Evolutionary conservation across 805 yeast species (phyloP), one percentile per base, ranked within the genome.

Genomic region (Scheffersomyces coipomensis): DNA sequence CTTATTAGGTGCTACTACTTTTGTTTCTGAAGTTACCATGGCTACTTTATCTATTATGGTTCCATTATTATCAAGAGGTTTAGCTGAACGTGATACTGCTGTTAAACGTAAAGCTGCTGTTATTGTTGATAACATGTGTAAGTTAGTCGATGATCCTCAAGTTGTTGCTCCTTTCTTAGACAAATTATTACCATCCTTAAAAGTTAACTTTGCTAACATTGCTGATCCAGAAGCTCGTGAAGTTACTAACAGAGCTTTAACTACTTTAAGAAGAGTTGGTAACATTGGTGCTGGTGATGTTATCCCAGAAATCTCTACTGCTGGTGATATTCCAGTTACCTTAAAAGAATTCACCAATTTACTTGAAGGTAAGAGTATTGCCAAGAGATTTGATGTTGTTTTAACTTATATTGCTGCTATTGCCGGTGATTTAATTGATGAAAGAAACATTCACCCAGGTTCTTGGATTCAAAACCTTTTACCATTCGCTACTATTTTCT

Each of bases 221-320:
- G 99, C 99, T 73, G 99, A 93, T 76, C 99, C 99, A 70, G 99
- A 93, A 79, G 99, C 99, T 58, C 91, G 99, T 79, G 91, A 87
- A 56, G 98, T 93, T 68, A 93, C 99, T 60, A 78, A 79, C 64
- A 90, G 98, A 79, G 99, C 95, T 68, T 79, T 91, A 73, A 85
- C 75, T 85, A 93, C 99, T 59, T 85, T 93, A 71, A 89, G 85
- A 81, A 89, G 99, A 83, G 99, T 93, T 60, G 99, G 97, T 86
- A 89, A 86, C 72, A 88, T 93, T 58, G 87, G 85, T 71, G 91
- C 74, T 45, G 84, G 86, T 59, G 99, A 89, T 66, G 72, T 71
- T 52, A 83, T 91, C 65, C 99, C 99, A 72, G 97, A 91, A 79
- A 83, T 91, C 56, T 91, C 99, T 56, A 87, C 93, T 62, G 99